Percentiles rank a stretch among this genome's conserved stretches.
Conservation (phyloP, 2,329 filamentous ascomycete genomes). For the Paecilomyces formosus region DNA sequence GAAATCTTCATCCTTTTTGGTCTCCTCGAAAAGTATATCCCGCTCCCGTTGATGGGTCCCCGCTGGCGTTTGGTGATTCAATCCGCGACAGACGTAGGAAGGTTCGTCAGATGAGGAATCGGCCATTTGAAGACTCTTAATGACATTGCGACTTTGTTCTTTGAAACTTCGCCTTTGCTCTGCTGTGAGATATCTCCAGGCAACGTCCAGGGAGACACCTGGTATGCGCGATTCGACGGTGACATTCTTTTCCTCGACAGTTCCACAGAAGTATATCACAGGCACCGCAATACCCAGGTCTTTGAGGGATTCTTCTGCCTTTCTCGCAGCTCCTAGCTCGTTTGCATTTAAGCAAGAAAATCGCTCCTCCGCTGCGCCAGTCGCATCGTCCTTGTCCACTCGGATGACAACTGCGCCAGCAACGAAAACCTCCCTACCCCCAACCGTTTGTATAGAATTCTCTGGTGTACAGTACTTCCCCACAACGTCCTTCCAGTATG, state of each 20-base stretch:
- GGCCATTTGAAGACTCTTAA: constrained; percentile 18
- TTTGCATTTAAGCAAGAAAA: constrained; percentile 30
- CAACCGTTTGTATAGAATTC: constrained; percentile 22
- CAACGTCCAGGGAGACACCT: constrained; percentile 31
- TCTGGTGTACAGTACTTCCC: constrained; percentile 22
- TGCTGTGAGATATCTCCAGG: constrained; percentile 28
- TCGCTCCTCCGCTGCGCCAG: constrained; percentile 19
- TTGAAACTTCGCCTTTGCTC: constrained; percentile 27
- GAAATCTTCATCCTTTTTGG: constrained; percentile 16
- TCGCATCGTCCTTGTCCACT: constrained; percentile 22
- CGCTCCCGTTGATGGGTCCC: constrained; percentile 18
- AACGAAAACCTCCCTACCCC: constrained; percentile 25
- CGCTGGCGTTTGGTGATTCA: constrained; percentile 21
- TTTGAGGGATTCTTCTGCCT: constrained; percentile 25
- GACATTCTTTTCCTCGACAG: constrained; percentile 30
- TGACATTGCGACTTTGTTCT: constrained; percentile 27
- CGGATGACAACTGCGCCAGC: constrained; percentile 29
- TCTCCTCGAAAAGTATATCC: constrained; percentile 25
- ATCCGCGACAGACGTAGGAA: constrained; percentile 25
- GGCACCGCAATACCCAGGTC: constrained; percentile 27
- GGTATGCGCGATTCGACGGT: constrained; percentile 33
- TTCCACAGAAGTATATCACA: constrained; percentile 29
- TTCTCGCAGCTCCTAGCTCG: constrained; percentile 26
- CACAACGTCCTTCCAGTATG: constrained; percentile 30
- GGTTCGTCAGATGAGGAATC: constrained; percentile 19